Conservation (phyloP, 2,329 filamentous ascomycete genomes). For the Diaporthe eres region DNA sequence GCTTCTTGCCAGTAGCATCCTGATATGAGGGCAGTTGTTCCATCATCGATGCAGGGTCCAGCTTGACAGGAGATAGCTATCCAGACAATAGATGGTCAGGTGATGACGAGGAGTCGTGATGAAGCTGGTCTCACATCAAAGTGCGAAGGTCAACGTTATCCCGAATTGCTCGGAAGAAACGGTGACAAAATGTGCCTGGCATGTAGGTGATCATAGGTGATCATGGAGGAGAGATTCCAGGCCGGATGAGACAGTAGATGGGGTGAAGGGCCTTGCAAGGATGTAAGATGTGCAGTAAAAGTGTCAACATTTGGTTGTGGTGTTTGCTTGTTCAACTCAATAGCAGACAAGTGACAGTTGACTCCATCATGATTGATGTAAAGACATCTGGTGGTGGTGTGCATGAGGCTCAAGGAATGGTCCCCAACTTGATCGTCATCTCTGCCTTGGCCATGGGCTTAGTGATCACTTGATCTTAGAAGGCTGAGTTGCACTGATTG, state of each 20-base stretch:
- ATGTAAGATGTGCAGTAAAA: background rate
- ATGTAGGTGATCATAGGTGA: background rate
- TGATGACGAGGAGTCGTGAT: background rate
- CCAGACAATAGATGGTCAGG: background rate
- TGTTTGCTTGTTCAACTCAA: background rate
- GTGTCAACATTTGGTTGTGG: background rate
- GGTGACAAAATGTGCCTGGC: background rate
- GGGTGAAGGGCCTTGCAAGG: background rate
- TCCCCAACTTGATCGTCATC: background rate
- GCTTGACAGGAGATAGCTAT: background rate
- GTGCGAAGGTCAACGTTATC: too few relatives aligned
- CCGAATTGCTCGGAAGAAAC: background rate
- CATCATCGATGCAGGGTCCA: conserved; percentile 44
- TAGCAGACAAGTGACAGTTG: background rate
- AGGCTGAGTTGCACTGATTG: conserved; percentile 25
- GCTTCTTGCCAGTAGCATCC: conserved; percentile 60
- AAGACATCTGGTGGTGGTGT: background rate
- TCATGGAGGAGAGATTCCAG: background rate
- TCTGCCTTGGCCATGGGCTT: conserved; percentile 11
- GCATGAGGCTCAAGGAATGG: background rate
- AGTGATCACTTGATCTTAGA: conserved; percentile 31
- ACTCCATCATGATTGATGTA: background rate
- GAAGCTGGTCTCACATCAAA: background rate
- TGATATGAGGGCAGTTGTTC: conserved; percentile 66
- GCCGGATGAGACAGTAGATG: background rate